These are phyloP conservation scores for Eucalyptus camaldulensis DNA, from an alignment of 345 rosid genomes.

Conservation along the genomic window DNA sequence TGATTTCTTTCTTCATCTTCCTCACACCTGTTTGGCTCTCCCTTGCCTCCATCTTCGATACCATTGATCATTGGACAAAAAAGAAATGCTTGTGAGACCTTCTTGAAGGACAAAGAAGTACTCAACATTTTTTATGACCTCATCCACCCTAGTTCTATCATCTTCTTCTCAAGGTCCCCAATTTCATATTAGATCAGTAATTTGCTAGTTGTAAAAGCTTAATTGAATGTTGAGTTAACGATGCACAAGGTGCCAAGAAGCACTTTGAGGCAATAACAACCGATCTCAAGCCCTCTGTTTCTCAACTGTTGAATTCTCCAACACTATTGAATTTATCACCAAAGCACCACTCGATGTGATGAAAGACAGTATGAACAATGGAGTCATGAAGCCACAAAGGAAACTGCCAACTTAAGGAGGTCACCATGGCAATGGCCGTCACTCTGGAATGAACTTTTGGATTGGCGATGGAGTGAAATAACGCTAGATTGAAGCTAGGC, in stretches of 20 bases:
- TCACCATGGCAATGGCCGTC: not conserved
- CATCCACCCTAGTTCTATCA: not conserved
- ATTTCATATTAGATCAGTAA: not conserved
- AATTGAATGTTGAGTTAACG: fast-evolving
- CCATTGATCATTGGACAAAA: fast-evolving
- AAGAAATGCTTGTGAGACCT: not conserved
- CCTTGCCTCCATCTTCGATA: not conserved
- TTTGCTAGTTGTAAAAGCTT: not conserved
- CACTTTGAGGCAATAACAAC: not conserved
- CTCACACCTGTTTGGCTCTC: too few relatives aligned
- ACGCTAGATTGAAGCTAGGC: not conserved
- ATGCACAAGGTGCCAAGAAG: not conserved
- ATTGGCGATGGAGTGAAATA: not conserved
- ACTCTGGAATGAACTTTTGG: not conserved
- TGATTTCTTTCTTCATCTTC: not conserved
- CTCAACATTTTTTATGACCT: not conserved
- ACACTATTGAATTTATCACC: not conserved
- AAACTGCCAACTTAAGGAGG: not conserved
- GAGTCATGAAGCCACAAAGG: not conserved
- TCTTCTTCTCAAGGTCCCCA: not conserved
- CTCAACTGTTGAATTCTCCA: not conserved
- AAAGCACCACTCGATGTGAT: not conserved
- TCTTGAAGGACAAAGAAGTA: not conserved
- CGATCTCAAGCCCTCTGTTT: not conserved
- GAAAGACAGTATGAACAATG: not conserved